Conservation (phyloP, 208 protist genomes). For the Naegleria fowleri region DNA sequence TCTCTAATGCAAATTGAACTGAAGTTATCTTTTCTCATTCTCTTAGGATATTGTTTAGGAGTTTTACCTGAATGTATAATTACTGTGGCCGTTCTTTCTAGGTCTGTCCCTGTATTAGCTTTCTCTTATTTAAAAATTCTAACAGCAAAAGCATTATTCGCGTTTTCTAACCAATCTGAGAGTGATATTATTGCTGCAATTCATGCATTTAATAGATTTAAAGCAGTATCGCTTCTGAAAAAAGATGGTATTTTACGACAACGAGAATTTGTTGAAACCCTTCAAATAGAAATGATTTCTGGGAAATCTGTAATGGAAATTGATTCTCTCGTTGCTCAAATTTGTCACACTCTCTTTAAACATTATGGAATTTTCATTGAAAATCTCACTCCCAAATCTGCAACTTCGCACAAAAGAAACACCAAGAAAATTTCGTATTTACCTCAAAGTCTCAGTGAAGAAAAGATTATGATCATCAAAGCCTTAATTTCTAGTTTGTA, state of each 20-base stretch:
- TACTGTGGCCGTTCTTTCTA: not conserved
- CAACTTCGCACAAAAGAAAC: not conserved
- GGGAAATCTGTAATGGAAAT: not conserved
- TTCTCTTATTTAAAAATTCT: not conserved
- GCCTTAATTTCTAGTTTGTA: not conserved
- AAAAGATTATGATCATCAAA: not conserved
- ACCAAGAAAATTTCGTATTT: not conserved
- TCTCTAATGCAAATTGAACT: not conserved
- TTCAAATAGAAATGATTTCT: not conserved
- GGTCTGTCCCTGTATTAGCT: not conserved
- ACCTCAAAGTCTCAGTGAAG: not conserved
- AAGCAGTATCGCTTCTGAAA: not conserved
- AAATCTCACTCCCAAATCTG: not conserved
- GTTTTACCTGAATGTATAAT: not conserved
- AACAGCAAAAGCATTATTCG: not conserved
- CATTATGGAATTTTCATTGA: not conserved
- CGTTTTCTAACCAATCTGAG: not conserved
- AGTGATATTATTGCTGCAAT: slow-evolving; percentile 11
- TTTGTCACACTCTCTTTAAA: not conserved
- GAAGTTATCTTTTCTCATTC: not conserved
- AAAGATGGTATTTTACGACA: not conserved
- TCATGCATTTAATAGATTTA: not conserved
- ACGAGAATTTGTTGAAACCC: not conserved
- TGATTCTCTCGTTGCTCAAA: not conserved
- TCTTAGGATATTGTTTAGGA: not conserved